Conservation (phyloP, 768 basidiomycete genomes). For the Auricularia sp. region DNA sequence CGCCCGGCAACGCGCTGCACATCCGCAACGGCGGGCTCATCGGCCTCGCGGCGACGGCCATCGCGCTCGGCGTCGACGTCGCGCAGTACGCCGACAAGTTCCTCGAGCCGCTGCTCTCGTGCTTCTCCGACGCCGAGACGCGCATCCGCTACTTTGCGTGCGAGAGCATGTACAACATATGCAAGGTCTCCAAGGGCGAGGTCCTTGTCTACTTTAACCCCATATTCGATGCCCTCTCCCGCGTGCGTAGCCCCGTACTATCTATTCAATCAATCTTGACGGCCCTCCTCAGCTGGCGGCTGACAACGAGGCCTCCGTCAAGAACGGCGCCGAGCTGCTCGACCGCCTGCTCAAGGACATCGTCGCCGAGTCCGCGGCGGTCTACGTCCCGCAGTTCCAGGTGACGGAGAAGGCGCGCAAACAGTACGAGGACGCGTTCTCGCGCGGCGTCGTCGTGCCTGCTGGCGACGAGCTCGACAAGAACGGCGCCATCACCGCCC, state of each 20-base stretch:
- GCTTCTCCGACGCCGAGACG: conserved; percentile 91
- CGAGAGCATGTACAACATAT: conserved; percentile 96
- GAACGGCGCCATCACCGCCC: conserved; percentile 28
- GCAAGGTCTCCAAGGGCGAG: conserved; percentile 94
- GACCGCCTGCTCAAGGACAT: conserved; percentile 97
- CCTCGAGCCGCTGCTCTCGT: conserved; percentile 74
- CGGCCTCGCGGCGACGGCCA: conserved; percentile 93
- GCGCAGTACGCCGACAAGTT: conserved; percentile 93
- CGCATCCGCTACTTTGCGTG: conserved; percentile 95
- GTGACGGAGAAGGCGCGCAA: conserved; percentile 61
- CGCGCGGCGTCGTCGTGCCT: conserved; percentile 46
- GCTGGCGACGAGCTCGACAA: neutral
- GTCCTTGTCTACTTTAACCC: conserved; percentile 96
- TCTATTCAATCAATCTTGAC: neutral
- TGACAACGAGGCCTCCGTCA: conserved; percentile 90
- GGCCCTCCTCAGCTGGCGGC: conserved; percentile 64
- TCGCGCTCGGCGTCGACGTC: conserved; percentile 87
- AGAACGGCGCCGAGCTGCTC: conserved; percentile 94
- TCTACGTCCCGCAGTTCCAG: conserved; percentile 81
- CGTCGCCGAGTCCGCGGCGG: conserved; percentile 90
- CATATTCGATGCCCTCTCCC: conserved; percentile 94
- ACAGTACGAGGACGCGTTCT: conserved; percentile 33
- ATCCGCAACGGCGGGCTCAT: conserved; percentile 92
- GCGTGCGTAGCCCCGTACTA: conserved; percentile 40
- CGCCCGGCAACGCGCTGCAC: conserved; percentile 71